Evolutionary conservation across 2,329 filamentous ascomycete species (phyloP).

Genomic region (Diaporthe humulicola): DNA sequence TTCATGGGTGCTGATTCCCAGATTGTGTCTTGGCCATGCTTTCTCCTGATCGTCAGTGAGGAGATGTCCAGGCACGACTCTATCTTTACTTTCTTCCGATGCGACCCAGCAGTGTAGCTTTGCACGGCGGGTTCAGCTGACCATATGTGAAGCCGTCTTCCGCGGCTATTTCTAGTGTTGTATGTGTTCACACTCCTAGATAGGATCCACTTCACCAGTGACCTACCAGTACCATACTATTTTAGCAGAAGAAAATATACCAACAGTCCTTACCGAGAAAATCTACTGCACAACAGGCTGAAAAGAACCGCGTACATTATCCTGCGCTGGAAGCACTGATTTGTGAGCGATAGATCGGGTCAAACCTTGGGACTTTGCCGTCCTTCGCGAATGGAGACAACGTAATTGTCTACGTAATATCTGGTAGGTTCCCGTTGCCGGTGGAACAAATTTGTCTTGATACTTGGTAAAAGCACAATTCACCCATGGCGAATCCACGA

Average conservation of each 20-base stretch:
- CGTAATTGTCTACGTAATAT: neutral
- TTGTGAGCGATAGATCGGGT: neutral
- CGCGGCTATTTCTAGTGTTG: neutral
- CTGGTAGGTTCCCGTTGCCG: neutral
- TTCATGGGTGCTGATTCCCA: neutral
- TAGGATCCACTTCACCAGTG: neutral
- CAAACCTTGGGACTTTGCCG: too few species aligned
- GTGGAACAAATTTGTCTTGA: too few species aligned
- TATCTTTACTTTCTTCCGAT: constrained; percentile 8
- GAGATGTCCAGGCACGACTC: neutral
- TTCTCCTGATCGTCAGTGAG: neutral
- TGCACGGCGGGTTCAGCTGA: neutral
- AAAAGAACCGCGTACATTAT: neutral
- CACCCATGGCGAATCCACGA: neutral
- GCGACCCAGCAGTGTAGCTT: neutral
- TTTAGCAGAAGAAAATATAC: constrained; percentile 37
- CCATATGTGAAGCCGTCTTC: constrained; percentile 2
- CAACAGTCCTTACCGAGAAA: constrained; percentile 38
- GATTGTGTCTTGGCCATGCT: neutral
- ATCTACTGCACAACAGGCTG: neutral
- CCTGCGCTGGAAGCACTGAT: neutral
- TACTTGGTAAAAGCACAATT: neutral
- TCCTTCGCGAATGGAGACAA: neutral
- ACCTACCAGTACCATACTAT: neutral
- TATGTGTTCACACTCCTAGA: neutral